Evolutionary conservation across 2,329 filamentous ascomycete species (phyloP).

Genomic region (Fusarium sp.): DNA sequence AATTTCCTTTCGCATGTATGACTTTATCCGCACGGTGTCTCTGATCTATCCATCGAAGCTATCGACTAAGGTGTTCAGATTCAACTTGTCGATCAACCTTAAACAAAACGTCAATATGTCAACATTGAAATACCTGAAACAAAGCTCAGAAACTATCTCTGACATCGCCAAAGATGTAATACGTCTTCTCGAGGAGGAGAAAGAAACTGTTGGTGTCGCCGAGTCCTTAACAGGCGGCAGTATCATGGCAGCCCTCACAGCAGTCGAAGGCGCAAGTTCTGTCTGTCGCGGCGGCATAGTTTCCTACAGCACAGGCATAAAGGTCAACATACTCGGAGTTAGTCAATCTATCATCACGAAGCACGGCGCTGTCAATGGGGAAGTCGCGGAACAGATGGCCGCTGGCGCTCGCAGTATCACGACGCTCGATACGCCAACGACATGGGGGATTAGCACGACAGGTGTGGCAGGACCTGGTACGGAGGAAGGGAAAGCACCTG

Average conservation of each 20-base stretch:
- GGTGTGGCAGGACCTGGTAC: constrained; percentile 20
- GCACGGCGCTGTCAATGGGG: constrained; percentile 19
- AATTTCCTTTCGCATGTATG: background rate
- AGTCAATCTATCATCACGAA: constrained; percentile 12
- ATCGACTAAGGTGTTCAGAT: background rate
- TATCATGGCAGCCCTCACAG: constrained; percentile 45
- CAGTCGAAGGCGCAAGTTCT: constrained; percentile 43
- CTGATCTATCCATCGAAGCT: background rate
- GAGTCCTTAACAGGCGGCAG: constrained; percentile 47
- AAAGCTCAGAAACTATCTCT: constrained; percentile 14
- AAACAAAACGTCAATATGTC: background rate
- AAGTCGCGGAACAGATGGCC: constrained; percentile 38
- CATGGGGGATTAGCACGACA: constrained; percentile 32
- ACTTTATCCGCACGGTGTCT: background rate
- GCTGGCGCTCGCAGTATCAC: constrained; percentile 17
- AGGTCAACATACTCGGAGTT: constrained; percentile 40
- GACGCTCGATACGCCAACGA: constrained; percentile 16
- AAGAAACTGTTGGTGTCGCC: constrained; percentile 43
- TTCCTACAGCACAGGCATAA: constrained; percentile 45
- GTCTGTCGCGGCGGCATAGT: constrained; percentile 48
- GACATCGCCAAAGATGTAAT: constrained; percentile 31
- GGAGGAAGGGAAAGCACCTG: constrained; percentile 25
- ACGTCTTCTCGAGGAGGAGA: constrained; percentile 13
- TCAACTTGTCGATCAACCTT: background rate
- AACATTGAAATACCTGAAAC: background rate